Base-by-base conservation (phyloP, 192 early-diverging fungal species). In the Phycomyces blakesleeanus region DNA sequence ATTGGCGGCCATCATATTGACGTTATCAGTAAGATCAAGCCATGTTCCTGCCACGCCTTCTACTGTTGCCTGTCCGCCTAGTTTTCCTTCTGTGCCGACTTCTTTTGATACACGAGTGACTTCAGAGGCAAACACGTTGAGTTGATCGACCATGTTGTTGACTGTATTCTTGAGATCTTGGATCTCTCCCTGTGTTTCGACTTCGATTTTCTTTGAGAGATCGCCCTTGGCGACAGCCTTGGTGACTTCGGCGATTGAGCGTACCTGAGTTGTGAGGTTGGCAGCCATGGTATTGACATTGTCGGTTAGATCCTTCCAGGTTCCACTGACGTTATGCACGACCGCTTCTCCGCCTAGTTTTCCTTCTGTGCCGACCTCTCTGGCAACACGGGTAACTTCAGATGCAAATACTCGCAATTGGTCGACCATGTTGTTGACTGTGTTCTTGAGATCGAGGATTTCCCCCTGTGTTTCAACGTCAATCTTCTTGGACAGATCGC, bases 51-150 rank as follows among this genome's bases (percentile, higher is more conserved):
- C 84, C 0, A 89, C 89, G 55, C 83, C 86, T 0, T 66, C 64
- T 0, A 92, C 90, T 15, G 80, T 76, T 0, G 88, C 89, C 63
- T 90, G 87, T 22, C 80, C 91, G 40, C 91, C 91, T 34, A 92
- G 71, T 51, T 86, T 87, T 39, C 90, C 90, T 47, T 89, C 84
- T 0, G 79, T 86, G 42, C 86, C 86, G 9, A 88, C 86, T 60
- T 85, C 83, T 21, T 76, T 69, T 5, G 86, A 81, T 24, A 88
- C 86, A 55, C 81, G 75, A 12, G 79, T 81, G 22, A 87, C 81
- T 67, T 88, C 87, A 0, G 73, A 67, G 1, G 85, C 83, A 70
- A 88, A 86, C 16, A 75, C 80, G 41, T 61, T 60, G 8, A 87
- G 66, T 34, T 81, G 82, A 40, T 75, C 71, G 6, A 87, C 85